Evolutionary conservation across 495 filamentous ascomycete species (phyloP).

Genomic region (Neurospora intermedia): DNA sequence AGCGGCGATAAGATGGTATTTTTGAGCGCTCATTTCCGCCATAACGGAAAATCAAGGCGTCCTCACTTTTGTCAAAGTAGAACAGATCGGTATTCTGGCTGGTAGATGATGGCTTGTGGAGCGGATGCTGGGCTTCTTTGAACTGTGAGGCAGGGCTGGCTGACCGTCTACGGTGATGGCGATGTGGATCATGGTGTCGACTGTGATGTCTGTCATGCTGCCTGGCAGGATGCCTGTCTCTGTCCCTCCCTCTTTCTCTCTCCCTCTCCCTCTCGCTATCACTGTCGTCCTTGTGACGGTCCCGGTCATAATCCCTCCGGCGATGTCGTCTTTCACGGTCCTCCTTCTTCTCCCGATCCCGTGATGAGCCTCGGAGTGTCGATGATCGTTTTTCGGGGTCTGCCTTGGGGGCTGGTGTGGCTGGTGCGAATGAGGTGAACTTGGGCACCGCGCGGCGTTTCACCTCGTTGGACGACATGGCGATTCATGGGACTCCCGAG

Average conservation of each 20-base stretch:
- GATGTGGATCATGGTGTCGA: background rate
- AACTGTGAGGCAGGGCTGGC: background rate
- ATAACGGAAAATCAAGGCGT: slow-evolving; percentile 33
- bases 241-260: background rate
- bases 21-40: slow-evolving; percentile 29
- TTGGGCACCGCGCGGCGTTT: slow-evolving; percentile 42
- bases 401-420: slow-evolving; percentile 1
- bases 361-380: background rate
- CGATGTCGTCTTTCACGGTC: background rate
- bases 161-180: background rate
- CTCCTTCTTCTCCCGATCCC: background rate
- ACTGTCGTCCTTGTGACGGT: background rate
- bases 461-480: slow-evolving; percentile 23
- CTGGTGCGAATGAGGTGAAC: slow-evolving; percentile 57
- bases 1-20: slow-evolving; percentile 32
- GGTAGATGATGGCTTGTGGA: background rate
- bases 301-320: background rate
- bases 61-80: slow-evolving; percentile 32
- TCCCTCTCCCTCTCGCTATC: slow-evolving; percentile 8
- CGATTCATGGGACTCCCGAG: background rate
- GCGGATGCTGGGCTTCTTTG: background rate
- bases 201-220: background rate
- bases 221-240: background rate
- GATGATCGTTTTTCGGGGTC: background rate
- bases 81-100: slow-evolving; percentile 16